Percentiles rank a stretch among this genome's conserved stretches.
These are phyloP conservation scores for Tillandsia leiboldiana DNA, from an alignment of 176 grass and related monocot species.

Conservation along the genomic window DNA sequence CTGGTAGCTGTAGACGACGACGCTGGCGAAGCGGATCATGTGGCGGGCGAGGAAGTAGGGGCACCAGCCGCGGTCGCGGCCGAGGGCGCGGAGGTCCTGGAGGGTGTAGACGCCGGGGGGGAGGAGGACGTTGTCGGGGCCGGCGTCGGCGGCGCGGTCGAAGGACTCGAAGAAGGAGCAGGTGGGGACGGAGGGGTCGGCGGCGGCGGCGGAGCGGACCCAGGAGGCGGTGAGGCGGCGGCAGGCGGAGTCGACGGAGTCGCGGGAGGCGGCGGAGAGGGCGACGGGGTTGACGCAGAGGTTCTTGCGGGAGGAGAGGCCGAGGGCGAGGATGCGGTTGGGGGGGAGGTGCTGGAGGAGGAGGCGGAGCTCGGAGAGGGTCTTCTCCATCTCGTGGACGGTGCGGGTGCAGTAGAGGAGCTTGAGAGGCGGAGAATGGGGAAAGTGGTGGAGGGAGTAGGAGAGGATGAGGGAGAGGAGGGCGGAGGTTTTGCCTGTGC, in stretches of 20 bases:
- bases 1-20: constrained; percentile 94
- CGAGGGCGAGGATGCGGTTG: constrained; percentile 61
- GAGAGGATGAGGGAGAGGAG: constrained; percentile 77
- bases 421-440: constrained; percentile 38
- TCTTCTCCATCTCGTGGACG: constrained; percentile 99
- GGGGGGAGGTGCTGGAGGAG: constrained; percentile 50
- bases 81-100: constrained; percentile 53
- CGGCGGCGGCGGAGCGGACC: constrained; percentile 60
- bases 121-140: constrained; percentile 45
- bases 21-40: constrained; percentile 78
- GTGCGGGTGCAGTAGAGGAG: constrained; percentile 96
- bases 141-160: constrained; percentile 47
- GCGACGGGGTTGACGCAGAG: constrained; percentile 71
- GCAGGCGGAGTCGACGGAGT: constrained; percentile 90
- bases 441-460: constrained; percentile 45
- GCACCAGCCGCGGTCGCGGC: constrained; percentile 60
- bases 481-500: constrained; percentile 89
- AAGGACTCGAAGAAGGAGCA: constrained; percentile 78
- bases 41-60: constrained; percentile 90
- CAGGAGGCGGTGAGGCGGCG: constrained; percentile 79
- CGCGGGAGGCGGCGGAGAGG: constrained; percentile 52
- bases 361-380: constrained; percentile 77
- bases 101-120: constrained; percentile 79
- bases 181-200: constrained; percentile 35
- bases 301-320: constrained; percentile 78